Percentiles rank a stretch among this genome's conserved stretches.
Conservation (phyloP, 2,329 filamentous ascomycete species). For the Phoma herbarum region DNA sequence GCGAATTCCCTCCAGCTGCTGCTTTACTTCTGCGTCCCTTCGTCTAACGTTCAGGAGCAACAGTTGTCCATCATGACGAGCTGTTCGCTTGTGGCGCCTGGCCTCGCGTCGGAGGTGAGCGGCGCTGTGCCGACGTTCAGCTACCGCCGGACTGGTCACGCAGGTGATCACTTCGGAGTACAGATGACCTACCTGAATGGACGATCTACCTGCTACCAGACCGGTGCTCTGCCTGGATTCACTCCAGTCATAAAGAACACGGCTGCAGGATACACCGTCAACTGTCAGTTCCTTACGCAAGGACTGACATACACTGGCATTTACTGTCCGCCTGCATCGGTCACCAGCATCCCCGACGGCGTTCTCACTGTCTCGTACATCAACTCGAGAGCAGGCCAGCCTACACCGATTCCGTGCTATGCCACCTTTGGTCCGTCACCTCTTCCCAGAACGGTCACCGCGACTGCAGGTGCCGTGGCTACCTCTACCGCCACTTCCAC, state of each 20-base stretch:
- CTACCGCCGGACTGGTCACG: conserved; percentile 1
- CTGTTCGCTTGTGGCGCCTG: conserved; percentile 13
- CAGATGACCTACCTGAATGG: conserved; percentile 13
- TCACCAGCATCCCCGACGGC: conserved; percentile 14
- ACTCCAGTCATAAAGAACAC: conserved; percentile 13
- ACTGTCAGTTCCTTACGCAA: neutral
- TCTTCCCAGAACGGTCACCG: conserved; percentile 3
- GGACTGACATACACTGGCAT: conserved; percentile 6
- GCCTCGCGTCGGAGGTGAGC: conserved; percentile 3
- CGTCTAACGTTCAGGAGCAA: conserved; percentile 2
- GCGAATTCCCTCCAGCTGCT: neutral
- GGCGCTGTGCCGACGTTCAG: conserved; percentile 16
- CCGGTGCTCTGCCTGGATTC: neutral
- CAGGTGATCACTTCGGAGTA: conserved; percentile 12
- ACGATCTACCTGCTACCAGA: conserved; percentile 8
- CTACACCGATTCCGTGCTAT: conserved; percentile 9
- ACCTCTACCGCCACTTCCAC: conserved; percentile 4
- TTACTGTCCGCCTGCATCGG: conserved; percentile 1
- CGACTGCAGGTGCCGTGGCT: conserved; percentile 3
- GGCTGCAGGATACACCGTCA: neutral
- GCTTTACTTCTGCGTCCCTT: neutral
- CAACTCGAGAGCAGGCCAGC: neutral
- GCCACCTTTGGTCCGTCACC: conserved; percentile 13
- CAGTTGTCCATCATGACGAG: conserved; percentile 8
- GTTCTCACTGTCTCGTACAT: conserved; percentile 15